These are phyloP conservation scores for Gossypium thurberi DNA, from an alignment of 345 rosid genomes.

Conservation along the genomic window DNA sequence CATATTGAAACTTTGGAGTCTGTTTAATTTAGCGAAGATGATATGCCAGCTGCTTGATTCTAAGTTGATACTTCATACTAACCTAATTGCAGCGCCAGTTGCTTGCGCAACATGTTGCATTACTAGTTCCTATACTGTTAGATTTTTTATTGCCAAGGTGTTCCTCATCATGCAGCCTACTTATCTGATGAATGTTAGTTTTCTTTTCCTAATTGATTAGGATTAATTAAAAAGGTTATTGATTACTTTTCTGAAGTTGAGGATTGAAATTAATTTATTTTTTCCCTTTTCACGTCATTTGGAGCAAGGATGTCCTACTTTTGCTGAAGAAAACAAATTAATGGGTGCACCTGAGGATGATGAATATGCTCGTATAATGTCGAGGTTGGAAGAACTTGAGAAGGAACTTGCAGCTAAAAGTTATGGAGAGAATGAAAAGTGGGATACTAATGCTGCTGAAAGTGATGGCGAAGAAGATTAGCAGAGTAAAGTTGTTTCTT, in stretches of 20 bases:
- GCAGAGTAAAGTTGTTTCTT: constrained; percentile 13
- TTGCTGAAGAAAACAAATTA: neutral
- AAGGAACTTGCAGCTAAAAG: constrained; percentile 70
- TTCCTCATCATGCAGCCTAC: neutral
- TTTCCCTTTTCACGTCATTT: no score
- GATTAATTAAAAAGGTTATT: neutral
- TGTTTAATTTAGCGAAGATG: neutral
- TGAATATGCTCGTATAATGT: constrained; percentile 59
- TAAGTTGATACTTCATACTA: neutral
- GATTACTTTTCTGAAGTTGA: no score
- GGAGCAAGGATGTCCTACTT: no score
- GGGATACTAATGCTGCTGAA: neutral
- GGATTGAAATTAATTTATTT: no score
- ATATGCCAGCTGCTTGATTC: neutral
- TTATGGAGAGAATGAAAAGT: constrained; percentile 21
- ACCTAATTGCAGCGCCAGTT: neutral
- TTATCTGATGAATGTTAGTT: neutral
- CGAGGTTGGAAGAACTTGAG: constrained; percentile 87
- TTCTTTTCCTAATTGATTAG: neutral
- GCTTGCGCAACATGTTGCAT: neutral
- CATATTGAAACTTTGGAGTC: neutral
- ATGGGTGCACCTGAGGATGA: constrained; percentile 44
- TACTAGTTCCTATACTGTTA: neutral
- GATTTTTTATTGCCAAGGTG: neutral
- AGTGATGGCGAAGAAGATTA: constrained; percentile 20